phyloP scores from a whole-genome alignment of 164 flowering plant species.

The Stephania yunnanensis region DNA sequence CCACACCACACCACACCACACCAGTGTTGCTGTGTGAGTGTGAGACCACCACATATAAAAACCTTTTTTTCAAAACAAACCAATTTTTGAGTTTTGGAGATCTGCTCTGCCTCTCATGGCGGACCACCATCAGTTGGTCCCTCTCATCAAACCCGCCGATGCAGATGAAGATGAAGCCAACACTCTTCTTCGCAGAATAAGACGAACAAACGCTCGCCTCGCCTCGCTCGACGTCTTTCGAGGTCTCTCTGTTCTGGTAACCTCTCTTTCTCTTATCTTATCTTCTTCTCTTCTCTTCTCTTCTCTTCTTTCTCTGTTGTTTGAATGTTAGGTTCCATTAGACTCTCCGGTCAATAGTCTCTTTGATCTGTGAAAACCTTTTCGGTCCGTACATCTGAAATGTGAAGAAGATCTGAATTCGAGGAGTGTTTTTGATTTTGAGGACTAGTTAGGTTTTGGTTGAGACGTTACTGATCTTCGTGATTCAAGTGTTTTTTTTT shows the following conservation, averaged over 20 bases:
- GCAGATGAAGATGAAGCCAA: neutral
- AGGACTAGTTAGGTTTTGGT: neutral
- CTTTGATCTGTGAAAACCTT: neutral
- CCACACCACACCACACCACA: too few relatives aligned
- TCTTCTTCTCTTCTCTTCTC: too few relatives aligned
- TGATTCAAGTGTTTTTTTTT: neutral
- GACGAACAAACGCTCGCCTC: constrained; percentile 25
- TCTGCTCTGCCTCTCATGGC: too few relatives aligned
- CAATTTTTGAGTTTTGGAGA: too few relatives aligned
- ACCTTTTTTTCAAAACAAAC: too few relatives aligned
- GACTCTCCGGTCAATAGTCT: neutral
- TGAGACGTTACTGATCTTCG: neutral
- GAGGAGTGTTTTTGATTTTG: neutral
- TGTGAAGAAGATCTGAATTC: neutral
- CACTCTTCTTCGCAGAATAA: too few relatives aligned
- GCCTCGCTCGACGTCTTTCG: constrained; percentile 57
- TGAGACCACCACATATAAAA: too few relatives aligned
- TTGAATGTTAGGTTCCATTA: neutral
- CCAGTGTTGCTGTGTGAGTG: too few relatives aligned
- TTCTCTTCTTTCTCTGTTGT: neutral
- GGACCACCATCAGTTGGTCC: too few relatives aligned
- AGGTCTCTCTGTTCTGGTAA: constrained; percentile 48
- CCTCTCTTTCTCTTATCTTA: neutral
- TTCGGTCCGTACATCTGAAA: neutral
- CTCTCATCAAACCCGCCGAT: too few relatives aligned